Conservation (phyloP, 2,329 filamentous ascomycete species). For the Diaporthe sp. region DNA sequence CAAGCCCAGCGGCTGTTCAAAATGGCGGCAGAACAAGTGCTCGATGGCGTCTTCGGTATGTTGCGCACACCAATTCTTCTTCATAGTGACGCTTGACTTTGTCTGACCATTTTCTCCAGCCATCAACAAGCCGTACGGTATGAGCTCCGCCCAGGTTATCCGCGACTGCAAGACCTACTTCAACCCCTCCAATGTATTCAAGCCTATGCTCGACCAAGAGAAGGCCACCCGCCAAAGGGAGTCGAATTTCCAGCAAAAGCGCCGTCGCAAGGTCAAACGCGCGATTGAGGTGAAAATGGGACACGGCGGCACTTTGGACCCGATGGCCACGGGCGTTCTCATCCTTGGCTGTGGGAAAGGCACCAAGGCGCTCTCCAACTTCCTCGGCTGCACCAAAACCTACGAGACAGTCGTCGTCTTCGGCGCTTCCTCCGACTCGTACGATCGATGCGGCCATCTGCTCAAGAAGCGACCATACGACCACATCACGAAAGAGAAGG, state of each 20-base stretch:
- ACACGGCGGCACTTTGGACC: conserved; percentile 95
- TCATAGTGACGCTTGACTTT: neutral
- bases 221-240: conserved; percentile 68
- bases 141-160: conserved; percentile 91
- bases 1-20: conserved; percentile 51
- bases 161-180: conserved; percentile 89
- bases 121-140: conserved; percentile 90
- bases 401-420: conserved; percentile 94
- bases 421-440: conserved; percentile 92
- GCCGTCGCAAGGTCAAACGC: conserved; percentile 69
- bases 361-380: conserved; percentile 84
- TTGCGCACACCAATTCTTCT: conserved; percentile 33
- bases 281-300: conserved; percentile 88
- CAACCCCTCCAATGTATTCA: conserved; percentile 84
- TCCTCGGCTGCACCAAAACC: conserved; percentile 90
- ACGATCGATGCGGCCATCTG: conserved; percentile 88
- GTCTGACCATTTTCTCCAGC: conserved; percentile 64
- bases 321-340: conserved; percentile 91
- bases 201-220: conserved; percentile 79
- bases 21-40: conserved; percentile 67
- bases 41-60: conserved; percentile 72
- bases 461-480: conserved; percentile 81
- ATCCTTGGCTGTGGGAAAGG: conserved; percentile 89
- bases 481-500: conserved; percentile 82
- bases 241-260: conserved; percentile 69